Base-by-base conservation (phyloP, 2,329 filamentous ascomycete species). In the Fusarium fracticaudum region DNA sequence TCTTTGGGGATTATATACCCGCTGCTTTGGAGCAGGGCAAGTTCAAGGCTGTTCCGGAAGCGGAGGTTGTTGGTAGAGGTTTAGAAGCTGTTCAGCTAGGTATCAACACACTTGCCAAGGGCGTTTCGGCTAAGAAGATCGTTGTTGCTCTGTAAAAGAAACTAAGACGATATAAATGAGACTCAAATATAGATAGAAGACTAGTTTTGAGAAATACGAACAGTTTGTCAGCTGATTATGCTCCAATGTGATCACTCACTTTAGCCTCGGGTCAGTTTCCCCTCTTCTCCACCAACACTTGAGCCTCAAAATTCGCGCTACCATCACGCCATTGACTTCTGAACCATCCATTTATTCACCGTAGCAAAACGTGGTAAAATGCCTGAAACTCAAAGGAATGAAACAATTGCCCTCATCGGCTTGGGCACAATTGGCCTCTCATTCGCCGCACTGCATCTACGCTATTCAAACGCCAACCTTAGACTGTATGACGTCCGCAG, bases 381-480 rank as follows among this genome's bases (percentile, higher is more conserved):
- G 71, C 0, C 22, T 6, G 15, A 47, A 4, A 9, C 29, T 5
- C 1, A 22, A 5, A 24, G 26, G 5, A 57, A 55, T 5, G 3
- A 75, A 81, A 74, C 50, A 0, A 71, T 75, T 2, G 50, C 73
- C 5, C 57, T 75, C 12, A 74, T 75, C 5, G 73, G 73, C 0
- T 53, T 75, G 2, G 73, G 73, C 29, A 76, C 73, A 3, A 74
- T 75, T 7, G 73, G 73, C 0, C 44, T 75, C 17, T 75, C 73
- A 6, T 75, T 76, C 5, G 54, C 73, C 1, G 67, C 73, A 0
- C 22, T 75, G 2, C 73, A 75, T 13, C 63, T 75, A 3, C 63
- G 67, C 9, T 76, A 74, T 48, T 68, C 73, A 14, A 58, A 54
- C 17, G 70, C 66, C 22, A 67, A 65, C 5, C 24, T 76, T 0